These are phyloP conservation scores for Xerocomus potaroensis DNA, from an alignment of 768 basidiomycete species.

Conservation along the genomic window DNA sequence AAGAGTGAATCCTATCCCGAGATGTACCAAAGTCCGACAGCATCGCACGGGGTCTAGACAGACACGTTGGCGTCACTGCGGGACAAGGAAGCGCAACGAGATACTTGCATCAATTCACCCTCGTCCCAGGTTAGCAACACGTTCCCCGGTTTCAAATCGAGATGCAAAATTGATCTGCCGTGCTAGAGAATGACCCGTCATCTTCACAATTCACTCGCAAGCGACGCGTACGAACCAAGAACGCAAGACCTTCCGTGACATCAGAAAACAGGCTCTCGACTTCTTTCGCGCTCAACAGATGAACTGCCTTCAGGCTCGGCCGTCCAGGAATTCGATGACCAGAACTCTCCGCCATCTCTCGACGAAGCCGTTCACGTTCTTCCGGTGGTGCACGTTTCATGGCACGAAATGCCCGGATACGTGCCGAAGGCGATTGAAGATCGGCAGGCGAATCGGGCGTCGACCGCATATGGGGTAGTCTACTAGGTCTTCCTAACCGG, in stretches of 20 bases:
- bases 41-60: slow-evolving; percentile 81
- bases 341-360: slow-evolving; percentile 40
- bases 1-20: slow-evolving; percentile 77
- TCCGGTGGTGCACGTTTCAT: slow-evolving; percentile 61
- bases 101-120: slow-evolving; percentile 67
- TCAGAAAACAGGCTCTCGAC: slow-evolving; percentile 77
- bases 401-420: slow-evolving; percentile 72
- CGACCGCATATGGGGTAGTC: slow-evolving; percentile 40
- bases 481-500: slow-evolving; percentile 59
- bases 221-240: slow-evolving; percentile 54
- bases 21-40: slow-evolving; percentile 95
- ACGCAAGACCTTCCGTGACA: slow-evolving; percentile 81
- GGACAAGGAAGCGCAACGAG: not conserved
- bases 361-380: slow-evolving; percentile 58
- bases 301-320: slow-evolving; percentile 65
- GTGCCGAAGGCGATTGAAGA: slow-evolving; percentile 56
- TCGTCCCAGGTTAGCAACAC: slow-evolving; percentile 92
- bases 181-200: slow-evolving; percentile 45
- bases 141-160: slow-evolving; percentile 93
- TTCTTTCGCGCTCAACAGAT: slow-evolving; percentile 83
- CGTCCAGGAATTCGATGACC: slow-evolving; percentile 22
- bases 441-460: slow-evolving; percentile 31
- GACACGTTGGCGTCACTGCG: not conserved
- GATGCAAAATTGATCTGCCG: slow-evolving; percentile 79
- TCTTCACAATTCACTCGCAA: not conserved